Evolutionary conservation across 208 protist genomes (phyloP).

Genomic region (Porcisia hertigi): DNA sequence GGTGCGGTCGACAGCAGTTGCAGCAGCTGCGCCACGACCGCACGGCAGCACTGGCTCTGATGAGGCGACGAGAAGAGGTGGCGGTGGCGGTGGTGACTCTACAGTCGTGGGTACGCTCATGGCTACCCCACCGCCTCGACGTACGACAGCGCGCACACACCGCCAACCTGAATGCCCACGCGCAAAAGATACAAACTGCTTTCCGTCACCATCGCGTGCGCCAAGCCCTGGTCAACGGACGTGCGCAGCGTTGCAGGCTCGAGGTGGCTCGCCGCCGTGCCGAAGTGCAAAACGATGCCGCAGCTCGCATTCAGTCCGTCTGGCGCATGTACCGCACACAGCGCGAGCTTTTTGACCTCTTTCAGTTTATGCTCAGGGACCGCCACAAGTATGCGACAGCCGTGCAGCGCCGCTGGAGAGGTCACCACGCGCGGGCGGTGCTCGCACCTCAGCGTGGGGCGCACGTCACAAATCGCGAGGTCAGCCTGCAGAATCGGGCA

Average conservation of each 20-base stretch:
- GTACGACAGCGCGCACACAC: neutral
- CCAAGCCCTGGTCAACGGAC: neutral
- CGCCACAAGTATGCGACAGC: slow-evolving; percentile 52
- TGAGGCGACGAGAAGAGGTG: slow-evolving; percentile 59
- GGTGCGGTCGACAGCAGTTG: slow-evolving; percentile 26
- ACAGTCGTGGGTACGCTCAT: slow-evolving; percentile 46
- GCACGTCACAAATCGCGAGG: neutral
- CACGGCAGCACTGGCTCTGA: slow-evolving; percentile 7
- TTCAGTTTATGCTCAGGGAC: slow-evolving; percentile 49
- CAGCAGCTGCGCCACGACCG: slow-evolving; percentile 34
- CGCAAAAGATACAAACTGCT: slow-evolving; percentile 29
- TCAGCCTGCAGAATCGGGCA: slow-evolving; percentile 20
- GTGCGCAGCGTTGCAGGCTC: neutral
- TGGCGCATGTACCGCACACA: slow-evolving; percentile 53
- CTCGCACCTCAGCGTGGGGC: neutral
- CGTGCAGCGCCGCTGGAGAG: slow-evolving; percentile 60
- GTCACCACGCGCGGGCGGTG: slow-evolving; percentile 28
- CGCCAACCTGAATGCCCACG: slow-evolving; percentile 7
- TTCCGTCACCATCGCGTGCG: slow-evolving; percentile 34
- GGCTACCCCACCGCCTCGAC: slow-evolving; percentile 26
- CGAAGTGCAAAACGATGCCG: slow-evolving; percentile 36
- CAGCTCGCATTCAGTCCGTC: slow-evolving; percentile 57
- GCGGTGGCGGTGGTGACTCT: slow-evolving; percentile 48
- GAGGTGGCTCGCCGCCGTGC: slow-evolving; percentile 11
- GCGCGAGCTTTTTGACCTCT: slow-evolving; percentile 19